Evolutionary conservation across 2,329 filamentous ascomycete genomes (phyloP), one percentile per base, ranked within the genome.

Genomic region (Leptographium flavum): DNA sequence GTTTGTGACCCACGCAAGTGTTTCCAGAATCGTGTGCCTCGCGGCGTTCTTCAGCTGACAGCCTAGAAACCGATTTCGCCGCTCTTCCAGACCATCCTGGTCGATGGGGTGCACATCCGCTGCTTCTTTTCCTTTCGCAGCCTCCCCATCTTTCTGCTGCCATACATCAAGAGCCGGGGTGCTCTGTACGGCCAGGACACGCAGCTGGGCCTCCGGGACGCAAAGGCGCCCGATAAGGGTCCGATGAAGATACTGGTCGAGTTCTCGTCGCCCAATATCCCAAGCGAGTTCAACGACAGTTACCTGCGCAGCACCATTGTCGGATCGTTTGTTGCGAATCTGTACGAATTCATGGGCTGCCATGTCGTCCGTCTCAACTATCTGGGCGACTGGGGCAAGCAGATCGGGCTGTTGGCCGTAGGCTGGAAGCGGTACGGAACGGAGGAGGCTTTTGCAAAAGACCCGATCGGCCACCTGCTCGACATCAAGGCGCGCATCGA

Each of bases 301-400:
- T 82, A 88, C 64, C 66, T 87, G 53, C 71, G 82, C 54, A 84
- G 79, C 56, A 87, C 83, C 42, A 84, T 87, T 51, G 82, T 87
- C 46, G 82, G 83, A 37, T 79, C 79, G 27, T 85, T 83, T 59
- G 63, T 87, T 19, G 68, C 78, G 21, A 85, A 85, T 54, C 58
- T 86, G 3, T 83, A 86, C 57, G 68, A 79, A 54, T 68, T 62
- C 17, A 74, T 76, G 42, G 83, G 81, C 19, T 87, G 80, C 77
- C 74, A 86, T 31, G 80, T 85, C 0, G 61, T 76, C 38, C 69
- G 76, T 22, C 72, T 87, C 66, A 87, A 87, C 62, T 87, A 87
- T 56, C 69, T 87, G 0, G 83, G 83, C 31, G 83, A 87, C 58
- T 87, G 83, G 83, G 83, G 83, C 22, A 83, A 82, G 61, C 80